Base-by-base conservation (phyloP, 1,139 yeast genomes). In the Candida sojae region DNA sequence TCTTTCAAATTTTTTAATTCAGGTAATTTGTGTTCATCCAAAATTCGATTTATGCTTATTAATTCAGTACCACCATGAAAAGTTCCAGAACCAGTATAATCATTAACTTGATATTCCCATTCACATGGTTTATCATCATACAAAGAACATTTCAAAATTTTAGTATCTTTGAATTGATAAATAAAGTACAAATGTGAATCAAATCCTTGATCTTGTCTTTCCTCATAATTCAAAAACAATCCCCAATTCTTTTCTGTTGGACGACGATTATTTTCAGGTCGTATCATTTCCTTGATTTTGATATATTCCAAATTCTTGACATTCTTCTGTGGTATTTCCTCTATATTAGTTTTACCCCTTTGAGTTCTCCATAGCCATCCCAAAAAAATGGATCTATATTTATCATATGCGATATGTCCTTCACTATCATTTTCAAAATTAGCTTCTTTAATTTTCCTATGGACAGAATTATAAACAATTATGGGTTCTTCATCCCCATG, bases 291-390 rank as follows among this genome's bases (percentile, higher is more conserved):
- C 17, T 57, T 53, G 2, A 62, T 64, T 46, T 55, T 59, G 42
- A 55, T 61, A 52, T 67, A 71, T 5, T 58, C 32, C 10, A 37
- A 50, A 10, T 44, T 12, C 39, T 58, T 60, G 37, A 52, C 54
- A 5, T 48, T 46, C 2, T 55, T 53, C 4, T 11, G 8, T 8
- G 29, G 42, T 8, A 52, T 25, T 10, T 60, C 69, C 26, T 70
- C 73, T 4, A 63, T 50, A 40, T 64, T 65, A 6, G 48, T 49
- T 49, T 71, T 70, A 17, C 74, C 75, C 13, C 49, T 49, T 54
- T 72, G 77, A 43, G 57, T 62, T 44, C 67, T 71, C 68, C 72
- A 73, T 10, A 77, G 75, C 70, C 69, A 71, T 39, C 70, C 59
- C 23, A 69, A 41, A 49, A 64, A 71, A 68, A 71, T 70, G 8